These are phyloP conservation scores for Solanum sparsipilum DNA, from an alignment of 257 asterid genomes.

Conservation along the genomic window DNA sequence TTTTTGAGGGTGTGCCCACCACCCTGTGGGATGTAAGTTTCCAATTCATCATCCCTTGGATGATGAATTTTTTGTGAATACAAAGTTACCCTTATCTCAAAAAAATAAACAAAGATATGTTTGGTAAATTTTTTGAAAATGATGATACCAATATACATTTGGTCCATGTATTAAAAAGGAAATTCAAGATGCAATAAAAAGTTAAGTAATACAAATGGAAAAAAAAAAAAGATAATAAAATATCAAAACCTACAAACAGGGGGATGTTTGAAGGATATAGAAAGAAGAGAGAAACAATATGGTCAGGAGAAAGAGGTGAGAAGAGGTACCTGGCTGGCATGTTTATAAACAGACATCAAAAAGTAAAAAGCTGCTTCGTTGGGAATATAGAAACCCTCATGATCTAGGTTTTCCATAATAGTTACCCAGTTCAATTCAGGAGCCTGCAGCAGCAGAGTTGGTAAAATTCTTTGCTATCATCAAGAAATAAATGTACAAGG, in stretches of 20 bases:
- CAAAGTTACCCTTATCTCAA: no score
- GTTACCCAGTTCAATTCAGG: constrained; percentile 65
- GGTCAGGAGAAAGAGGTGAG: not conserved
- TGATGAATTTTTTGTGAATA: no score
- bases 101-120: not conserved
- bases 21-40: no score
- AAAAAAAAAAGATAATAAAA: no score
- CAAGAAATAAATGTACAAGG: not conserved
- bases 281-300: not conserved
- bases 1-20: no score
- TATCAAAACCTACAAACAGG: no score
- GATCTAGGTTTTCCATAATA: constrained; percentile 83
- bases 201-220: no score
- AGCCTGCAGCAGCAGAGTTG: constrained; percentile 31
- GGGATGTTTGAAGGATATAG: no score
- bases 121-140: not conserved
- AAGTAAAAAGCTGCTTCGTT: constrained; percentile 48
- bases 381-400: constrained; percentile 42
- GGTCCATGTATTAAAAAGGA: no score
- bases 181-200: no score
- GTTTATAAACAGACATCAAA: constrained; percentile 64
- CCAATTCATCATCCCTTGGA: no score
- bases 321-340: constrained; percentile 68
- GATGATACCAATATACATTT: not conserved
- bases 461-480: not conserved